phyloP scores from a whole-genome alignment of 2,329 filamentous ascomycete species.

The Fusarium sp. region DNA sequence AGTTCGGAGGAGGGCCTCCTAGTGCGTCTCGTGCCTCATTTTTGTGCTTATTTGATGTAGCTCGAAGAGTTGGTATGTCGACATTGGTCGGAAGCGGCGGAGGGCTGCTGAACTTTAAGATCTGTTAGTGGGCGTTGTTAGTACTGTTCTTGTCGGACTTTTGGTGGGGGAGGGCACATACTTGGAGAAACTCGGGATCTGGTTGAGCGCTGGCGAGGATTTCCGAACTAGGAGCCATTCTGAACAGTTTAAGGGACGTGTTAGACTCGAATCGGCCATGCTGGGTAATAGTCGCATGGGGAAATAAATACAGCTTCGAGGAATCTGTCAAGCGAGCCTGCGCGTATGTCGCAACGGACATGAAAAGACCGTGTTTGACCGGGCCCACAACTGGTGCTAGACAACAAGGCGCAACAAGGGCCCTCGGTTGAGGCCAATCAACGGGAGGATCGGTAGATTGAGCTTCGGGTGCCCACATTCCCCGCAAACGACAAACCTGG shows the following conservation, averaged over 20 bases:
- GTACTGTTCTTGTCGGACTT: not conserved
- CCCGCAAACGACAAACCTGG: not conserved
- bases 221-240: not conserved
- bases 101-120: not conserved
- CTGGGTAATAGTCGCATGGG: not conserved
- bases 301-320: not conserved
- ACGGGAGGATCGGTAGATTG: not conserved
- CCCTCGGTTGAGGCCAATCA: not conserved
- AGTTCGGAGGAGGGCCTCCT: not conserved
- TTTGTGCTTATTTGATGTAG: not conserved
- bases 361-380: not conserved
- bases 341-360: not conserved
- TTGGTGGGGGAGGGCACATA: not conserved
- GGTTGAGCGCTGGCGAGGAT: not conserved
- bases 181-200: not conserved
- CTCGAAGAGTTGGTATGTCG: not conserved
- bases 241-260: no score
- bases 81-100: not conserved
- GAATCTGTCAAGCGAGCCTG: not conserved
- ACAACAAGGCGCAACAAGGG: not conserved
- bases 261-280: accelerated
- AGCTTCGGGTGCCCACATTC: not conserved
- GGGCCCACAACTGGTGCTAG: not conserved
- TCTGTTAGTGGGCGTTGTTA: not conserved
- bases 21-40: not conserved